Base-by-base conservation (phyloP, 2,329 filamentous ascomycete species). In the Lecanicillium sp. region DNA sequence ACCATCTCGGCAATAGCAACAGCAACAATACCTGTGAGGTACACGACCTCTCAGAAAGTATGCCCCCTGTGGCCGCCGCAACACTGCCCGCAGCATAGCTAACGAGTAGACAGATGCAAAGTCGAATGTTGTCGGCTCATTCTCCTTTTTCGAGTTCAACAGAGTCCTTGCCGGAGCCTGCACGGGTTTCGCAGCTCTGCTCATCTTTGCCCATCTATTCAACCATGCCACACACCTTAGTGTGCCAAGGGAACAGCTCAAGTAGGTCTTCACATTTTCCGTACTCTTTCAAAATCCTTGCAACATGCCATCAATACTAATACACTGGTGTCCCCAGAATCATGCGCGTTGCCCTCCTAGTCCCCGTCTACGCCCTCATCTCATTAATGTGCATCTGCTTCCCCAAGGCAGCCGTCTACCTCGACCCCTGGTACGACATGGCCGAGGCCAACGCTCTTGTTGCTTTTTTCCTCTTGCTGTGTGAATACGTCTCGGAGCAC, bases 401-500 rank as follows among this genome's bases (percentile, higher is more conserved):
- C 28, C 61, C 64, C 2, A 50, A 54, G 17, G 47, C 56, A 3
- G 58, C 61, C 32, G 53, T 63, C 31, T 70, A 68, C 44, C 41
- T 69, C 11, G 47, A 56, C 20, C 56, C 61, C 3, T 62, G 61
- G 49, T 47, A 61, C 17, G 58, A 62, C 17, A 42, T 65, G 5
- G 55, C 61, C 42, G 59, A 70, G 49, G 51, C 57, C 4, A 48
- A 65, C 19, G 61, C 64, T 9, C 48, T 71, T 2, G 58, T 56
- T n/a, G 54, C 56, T 10, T 69, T 69, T 46, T 66, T 67, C 44
- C 52, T 69, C 9, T 55, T 69, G 19, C 52, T 69, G 29, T 65
- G 60, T 46, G 62, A 64, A 32, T 67, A 59, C 35, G 49, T 69
- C 4, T 60, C 54, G 5, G 58, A 61, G 3, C 56, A 58, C 33